Conservation (phyloP, 495 filamentous ascomycete genomes). For the Annulohypoxylon bovei region DNA sequence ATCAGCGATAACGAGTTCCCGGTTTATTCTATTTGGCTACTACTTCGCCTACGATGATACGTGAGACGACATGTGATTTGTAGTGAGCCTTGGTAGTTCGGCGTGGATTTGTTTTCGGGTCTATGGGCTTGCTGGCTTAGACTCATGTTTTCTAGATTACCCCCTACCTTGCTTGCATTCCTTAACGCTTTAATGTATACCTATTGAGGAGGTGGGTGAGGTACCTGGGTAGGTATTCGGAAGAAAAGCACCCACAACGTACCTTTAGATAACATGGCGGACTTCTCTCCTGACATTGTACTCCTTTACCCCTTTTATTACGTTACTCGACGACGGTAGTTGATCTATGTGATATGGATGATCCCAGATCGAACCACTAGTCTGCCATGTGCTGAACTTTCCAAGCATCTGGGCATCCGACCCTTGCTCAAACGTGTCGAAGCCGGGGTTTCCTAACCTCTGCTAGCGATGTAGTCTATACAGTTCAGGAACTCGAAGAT, state of each 20-base stretch:
- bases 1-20: slow-evolving; percentile 33
- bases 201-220: too few species aligned
- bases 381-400: background rate
- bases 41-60: background rate
- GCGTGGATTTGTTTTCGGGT: background rate
- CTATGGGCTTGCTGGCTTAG: background rate
- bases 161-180: too few species aligned
- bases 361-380: background rate
- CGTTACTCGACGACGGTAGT: background rate
- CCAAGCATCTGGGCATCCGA: background rate
- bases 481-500: background rate
- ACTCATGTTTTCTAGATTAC: too few species aligned
- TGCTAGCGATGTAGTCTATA: background rate
- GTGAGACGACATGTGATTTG: background rate
- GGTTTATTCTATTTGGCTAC: background rate
- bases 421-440: background rate
- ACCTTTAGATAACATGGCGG: background rate
- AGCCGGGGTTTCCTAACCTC: background rate
- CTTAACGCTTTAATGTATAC: too few species aligned
- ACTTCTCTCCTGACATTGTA: too few species aligned
- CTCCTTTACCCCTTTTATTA: slow-evolving; percentile 10
- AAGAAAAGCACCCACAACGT: too few species aligned
- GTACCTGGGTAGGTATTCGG: too few species aligned
- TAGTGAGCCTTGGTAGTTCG: background rate
- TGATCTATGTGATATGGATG: background rate